phyloP scores from a whole-genome alignment of 176 grass and related monocot genomes.

The Rhynchospora breviuscula region DNA sequence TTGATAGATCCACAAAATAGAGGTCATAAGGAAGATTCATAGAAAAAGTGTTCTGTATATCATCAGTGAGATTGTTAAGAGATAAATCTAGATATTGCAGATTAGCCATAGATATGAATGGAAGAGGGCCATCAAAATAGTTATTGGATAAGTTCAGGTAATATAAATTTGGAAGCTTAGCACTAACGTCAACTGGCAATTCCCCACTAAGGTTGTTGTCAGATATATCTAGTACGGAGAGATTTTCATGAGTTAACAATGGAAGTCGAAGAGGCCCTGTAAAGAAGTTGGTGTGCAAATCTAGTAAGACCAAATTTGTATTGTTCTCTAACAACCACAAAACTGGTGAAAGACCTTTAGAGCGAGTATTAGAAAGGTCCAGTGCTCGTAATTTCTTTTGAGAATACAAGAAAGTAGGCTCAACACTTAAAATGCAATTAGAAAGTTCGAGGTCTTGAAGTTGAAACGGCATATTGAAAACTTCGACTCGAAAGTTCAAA shows the following conservation, averaged over 20 bases:
- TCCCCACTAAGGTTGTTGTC: neutral
- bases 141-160: neutral
- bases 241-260: neutral
- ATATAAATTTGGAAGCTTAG: neutral
- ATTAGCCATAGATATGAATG: neutral
- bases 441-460: constrained; percentile 9
- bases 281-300: constrained; percentile 30
- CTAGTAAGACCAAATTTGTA: neutral
- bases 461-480: constrained; percentile 23
- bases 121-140: neutral
- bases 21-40: neutral
- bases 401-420: constrained; percentile 23
- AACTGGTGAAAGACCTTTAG: constrained; percentile 12
- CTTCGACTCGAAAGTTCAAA: constrained; percentile 4
- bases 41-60: constrained; percentile 8
- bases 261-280: neutral
- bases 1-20: neutral
- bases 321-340: constrained; percentile 29
- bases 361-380: constrained; percentile 29
- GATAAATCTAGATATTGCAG: neutral
- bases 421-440: constrained; percentile 23
- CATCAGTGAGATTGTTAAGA: constrained; percentile 12
- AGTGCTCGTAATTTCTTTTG: constrained; percentile 9
- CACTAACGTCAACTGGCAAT: constrained; percentile 12
- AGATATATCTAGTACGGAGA: constrained; percentile 7